Base-by-base conservation (phyloP, 1,284 basidiomycete species). In the Ceratobasidium sp. region DNA sequence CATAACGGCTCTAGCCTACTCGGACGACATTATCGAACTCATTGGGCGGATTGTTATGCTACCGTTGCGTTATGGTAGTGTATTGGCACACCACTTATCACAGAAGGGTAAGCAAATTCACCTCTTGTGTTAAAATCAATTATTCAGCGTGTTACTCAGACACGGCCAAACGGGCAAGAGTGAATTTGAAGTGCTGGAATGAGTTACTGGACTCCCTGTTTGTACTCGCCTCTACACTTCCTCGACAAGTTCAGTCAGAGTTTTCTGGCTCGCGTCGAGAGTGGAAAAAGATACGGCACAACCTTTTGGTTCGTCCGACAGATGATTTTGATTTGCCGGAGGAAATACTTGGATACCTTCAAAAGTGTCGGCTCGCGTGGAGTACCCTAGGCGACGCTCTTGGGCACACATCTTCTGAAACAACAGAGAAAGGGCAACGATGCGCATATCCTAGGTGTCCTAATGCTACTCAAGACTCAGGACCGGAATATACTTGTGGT, bases 381-480 rank as follows among this genome's bases (percentile, higher is more conserved):
- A 13, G 23, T 12, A 18, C 46, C 15, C 28, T 68, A 3, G 66
- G 66, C 10, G 10, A 51, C n/a, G 44, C 66, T 12, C 18, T 51
- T 26, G 49, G 49, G 20, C 51, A 51, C 28, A 33, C 44, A 10
- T 53, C 66, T 33, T 46, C 46, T 10, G 26, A 4, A 2, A 26
- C 42, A 20, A 18, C 12, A 3, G 9, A 23, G 5, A 3, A 28
- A 42, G 44, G 26, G 26, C n/a, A 10, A 3, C 46, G 18, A 51
- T 68, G 66, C 49, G 46, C 66, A 26, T 51, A 51, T 20, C 66
- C 44, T 20, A 49, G 23, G 46, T 68, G 66, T 26, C 66, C 66
- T 2, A 44, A 39, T 33, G 18, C 66, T 12, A 12, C n/a, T 53
- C 28, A 33, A 12, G 23, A 12, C 1, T 26, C 51, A 28, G 44